Percentiles rank a stretch among this genome's conserved stretches.
phyloP scores from a whole-genome alignment of 257 asterid species.

The Fraxinus cuspidata region DNA sequence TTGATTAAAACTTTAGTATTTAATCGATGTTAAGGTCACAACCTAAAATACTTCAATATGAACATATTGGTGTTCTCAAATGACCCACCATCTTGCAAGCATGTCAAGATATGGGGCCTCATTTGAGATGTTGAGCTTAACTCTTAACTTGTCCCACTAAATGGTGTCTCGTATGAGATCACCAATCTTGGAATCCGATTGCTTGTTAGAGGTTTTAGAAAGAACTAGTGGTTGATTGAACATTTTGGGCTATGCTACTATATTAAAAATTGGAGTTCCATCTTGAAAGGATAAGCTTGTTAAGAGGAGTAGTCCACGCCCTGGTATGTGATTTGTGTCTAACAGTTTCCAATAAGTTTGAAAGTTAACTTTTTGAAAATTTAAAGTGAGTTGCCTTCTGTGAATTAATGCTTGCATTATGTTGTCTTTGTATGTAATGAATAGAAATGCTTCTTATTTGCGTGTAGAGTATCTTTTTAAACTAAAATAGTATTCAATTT shows the following conservation, averaged over 20 bases:
- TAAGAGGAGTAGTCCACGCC: too few relatives aligned
- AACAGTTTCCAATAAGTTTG: not conserved
- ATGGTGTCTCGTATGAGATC: too few relatives aligned
- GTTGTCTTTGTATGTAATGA: not conserved
- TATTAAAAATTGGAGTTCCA: not conserved
- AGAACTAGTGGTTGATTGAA: not conserved
- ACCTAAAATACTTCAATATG: not conserved
- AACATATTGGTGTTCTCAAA: too few relatives aligned
- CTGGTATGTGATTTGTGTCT: too few relatives aligned
- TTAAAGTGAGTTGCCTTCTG: too few relatives aligned
- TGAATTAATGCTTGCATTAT: not conserved
- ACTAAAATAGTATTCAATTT: not conserved
- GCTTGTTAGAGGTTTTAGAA: not conserved
- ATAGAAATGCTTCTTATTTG: not conserved
- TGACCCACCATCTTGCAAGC: too few relatives aligned
- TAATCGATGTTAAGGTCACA: not conserved
- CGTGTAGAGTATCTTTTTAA: not conserved
- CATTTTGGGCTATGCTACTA: not conserved
- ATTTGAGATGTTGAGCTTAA: too few relatives aligned
- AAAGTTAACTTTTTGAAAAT: not conserved
- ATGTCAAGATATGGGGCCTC: too few relatives aligned
- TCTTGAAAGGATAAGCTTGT: too few relatives aligned
- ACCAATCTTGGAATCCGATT: not conserved
- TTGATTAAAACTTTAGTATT: not conserved
- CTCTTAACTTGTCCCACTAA: not conserved